phyloP scores from a whole-genome alignment of 2,329 filamentous ascomycete species.

The Pseudogymnoascus sp. region DNA sequence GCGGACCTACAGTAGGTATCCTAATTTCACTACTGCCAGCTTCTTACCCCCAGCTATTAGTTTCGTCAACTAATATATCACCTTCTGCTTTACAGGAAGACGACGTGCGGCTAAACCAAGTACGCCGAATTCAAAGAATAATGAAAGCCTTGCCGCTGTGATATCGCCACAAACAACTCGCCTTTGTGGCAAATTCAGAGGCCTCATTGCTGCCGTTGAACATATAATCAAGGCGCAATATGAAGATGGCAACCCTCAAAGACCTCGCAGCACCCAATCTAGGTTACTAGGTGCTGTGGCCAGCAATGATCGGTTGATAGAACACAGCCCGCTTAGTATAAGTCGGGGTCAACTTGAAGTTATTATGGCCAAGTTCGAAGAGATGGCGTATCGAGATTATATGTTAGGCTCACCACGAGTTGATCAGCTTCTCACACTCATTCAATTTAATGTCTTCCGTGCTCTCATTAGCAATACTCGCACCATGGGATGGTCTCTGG shows the following conservation, averaged over 20 bases:
- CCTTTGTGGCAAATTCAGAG: neutral
- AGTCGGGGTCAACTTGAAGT: neutral
- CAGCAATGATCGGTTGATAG: neutral
- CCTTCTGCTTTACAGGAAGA: conserved; percentile 4
- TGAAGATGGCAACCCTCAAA: no score
- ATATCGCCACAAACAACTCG: no score
- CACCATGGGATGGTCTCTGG: conserved; percentile 12
- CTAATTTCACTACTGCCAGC: neutral
- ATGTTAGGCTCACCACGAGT: conserved; percentile 17
- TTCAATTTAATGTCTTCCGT: conserved; percentile 25
- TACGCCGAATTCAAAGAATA: no score
- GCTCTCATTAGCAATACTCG: conserved; percentile 19
- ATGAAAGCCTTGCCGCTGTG: no score
- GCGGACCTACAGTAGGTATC: conserved; percentile 25
- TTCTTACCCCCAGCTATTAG: no score
- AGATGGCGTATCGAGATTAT: conserved; percentile 13
- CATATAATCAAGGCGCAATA: neutral
- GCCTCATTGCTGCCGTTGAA: neutral
- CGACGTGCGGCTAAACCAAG: neutral
- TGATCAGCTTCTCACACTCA: conserved; percentile 19
- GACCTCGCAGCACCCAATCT: no score
- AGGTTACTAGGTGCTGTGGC: neutral
- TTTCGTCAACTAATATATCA: no score
- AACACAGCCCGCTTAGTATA: neutral
- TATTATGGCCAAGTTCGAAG: conserved; percentile 4